Evolutionary conservation across 2,329 filamentous ascomycete genomes (phyloP).

Genomic region (Claviceps capensis): DNA sequence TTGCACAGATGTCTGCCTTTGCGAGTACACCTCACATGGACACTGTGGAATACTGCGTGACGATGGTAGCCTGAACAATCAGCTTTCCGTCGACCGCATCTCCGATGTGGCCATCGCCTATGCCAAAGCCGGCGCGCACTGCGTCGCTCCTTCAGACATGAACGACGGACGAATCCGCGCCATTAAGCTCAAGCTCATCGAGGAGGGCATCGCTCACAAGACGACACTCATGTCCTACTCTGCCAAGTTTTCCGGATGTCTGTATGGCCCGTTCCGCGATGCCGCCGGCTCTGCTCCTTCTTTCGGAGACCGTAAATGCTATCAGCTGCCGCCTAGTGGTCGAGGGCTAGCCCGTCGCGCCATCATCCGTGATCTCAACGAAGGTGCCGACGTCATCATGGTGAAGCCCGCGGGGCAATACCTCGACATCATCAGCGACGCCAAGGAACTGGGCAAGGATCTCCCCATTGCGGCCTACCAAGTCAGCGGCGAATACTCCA

Average conservation of each 20-base stretch:
- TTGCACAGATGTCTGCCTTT: conserved; percentile 85
- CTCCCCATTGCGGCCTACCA: conserved; percentile 93
- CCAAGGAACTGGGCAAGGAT: conserved; percentile 85
- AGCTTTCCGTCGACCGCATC: conserved; percentile 83
- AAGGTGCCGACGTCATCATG: conserved; percentile 98
- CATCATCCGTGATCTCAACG: conserved; percentile 76
- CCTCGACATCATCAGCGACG: conserved; percentile 93
- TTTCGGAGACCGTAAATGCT: conserved; percentile 91
- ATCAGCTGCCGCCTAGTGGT: conserved; percentile 87
- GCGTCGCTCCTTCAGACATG: conserved; percentile 96
- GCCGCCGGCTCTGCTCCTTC: conserved; percentile 82
- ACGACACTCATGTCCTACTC: conserved; percentile 95
- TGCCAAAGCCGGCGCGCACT: conserved; percentile 89
- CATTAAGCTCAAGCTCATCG: conserved; percentile 95
- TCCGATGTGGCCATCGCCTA: conserved; percentile 97
- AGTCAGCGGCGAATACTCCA: conserved; percentile 91
- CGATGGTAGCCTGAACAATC: conserved; percentile 86
- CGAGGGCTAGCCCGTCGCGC: conserved; percentile 83
- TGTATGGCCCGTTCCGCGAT: conserved; percentile 95
- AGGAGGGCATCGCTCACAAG: conserved; percentile 82
- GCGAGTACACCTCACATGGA: conserved; percentile 96
- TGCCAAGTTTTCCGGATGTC: conserved; percentile 90
- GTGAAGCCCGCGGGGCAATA: conserved; percentile 96
- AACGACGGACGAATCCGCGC: conserved; percentile 95
- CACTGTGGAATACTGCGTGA: conserved; percentile 94